A percentile compares a stretch with the other conserved stretches of the same genome.
Conservation (phyloP, 148 eudicot genomes). For the Fagopyrum tataricum region DNA sequence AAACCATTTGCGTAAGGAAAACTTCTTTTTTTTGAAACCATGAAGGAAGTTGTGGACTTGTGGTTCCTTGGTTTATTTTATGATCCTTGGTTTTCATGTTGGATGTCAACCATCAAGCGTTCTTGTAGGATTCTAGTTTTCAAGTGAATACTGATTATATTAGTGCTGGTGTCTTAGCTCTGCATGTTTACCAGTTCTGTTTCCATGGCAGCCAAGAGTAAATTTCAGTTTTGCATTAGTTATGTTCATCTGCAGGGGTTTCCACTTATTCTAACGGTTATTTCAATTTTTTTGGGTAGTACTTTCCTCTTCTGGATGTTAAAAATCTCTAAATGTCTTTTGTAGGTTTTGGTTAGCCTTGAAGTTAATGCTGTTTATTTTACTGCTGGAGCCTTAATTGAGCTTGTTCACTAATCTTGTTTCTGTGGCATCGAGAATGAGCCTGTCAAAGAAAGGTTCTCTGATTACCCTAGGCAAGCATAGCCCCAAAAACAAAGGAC, state of each 20-base stretch:
- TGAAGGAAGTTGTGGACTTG: too few species aligned
- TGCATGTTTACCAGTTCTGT: background rate
- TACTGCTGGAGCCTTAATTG: background rate
- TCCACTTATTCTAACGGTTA: background rate
- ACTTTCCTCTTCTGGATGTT: background rate
- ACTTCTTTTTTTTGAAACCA: too few species aligned
- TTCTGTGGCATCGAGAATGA: constrained; percentile 43
- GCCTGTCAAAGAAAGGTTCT: constrained; percentile 53
- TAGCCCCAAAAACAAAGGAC: constrained; percentile 28
- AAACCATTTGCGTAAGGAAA: too few species aligned
- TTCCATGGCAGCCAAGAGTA: background rate
- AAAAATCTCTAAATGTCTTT: background rate
- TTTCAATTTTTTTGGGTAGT: background rate
- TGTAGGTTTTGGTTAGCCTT: constrained; percentile 12
- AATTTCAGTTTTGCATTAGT: background rate
- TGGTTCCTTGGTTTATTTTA: too few species aligned
- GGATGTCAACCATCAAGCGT: too few species aligned
- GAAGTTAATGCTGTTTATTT: constrained; percentile 1
- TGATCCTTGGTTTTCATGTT: too few species aligned
- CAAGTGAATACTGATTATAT: background rate
- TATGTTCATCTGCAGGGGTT: background rate
- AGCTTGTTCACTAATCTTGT: constrained; percentile 16
- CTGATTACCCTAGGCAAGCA: constrained; percentile 27
- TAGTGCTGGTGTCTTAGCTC: background rate
- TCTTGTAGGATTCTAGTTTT: too few species aligned